Percentiles rank a stretch among this genome's conserved stretches.
Evolutionary conservation across 1,284 basidiomycete genomes (phyloP).

Genomic region (Ustilago tritici): DNA sequence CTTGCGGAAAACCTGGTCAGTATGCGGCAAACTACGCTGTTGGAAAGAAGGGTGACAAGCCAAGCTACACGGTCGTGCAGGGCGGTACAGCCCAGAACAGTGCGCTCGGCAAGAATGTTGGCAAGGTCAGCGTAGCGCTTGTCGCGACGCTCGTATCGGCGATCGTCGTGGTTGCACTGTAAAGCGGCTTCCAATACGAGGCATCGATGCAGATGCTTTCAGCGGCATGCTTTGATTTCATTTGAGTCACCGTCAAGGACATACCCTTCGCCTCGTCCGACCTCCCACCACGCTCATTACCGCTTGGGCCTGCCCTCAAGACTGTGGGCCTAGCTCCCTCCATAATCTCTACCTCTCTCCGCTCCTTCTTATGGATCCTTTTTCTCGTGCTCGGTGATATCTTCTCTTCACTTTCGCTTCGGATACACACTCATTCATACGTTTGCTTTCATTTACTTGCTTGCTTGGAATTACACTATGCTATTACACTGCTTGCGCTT

Average conservation of each 20-base stretch:
- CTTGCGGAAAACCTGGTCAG: constrained; percentile 61
- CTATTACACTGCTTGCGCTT: not conserved
- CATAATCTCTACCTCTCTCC: not conserved
- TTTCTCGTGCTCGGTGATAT: not conserved
- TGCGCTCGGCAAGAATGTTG: constrained; percentile 15
- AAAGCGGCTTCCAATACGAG: not conserved
- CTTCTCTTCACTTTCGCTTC: not conserved
- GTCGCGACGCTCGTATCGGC: constrained; percentile 20
- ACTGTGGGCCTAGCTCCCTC: constrained; percentile 2
- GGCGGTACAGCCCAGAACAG: constrained; percentile 50
- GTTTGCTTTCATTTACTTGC: not conserved
- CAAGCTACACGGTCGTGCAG: constrained; percentile 55
- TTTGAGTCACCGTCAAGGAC: not conserved
- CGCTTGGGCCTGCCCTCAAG: not conserved
- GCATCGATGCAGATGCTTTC: not conserved
- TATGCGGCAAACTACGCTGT: constrained; percentile 65
- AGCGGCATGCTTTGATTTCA: not conserved
- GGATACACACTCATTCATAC: constrained; percentile 4
- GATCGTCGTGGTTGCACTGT: constrained; percentile 15
- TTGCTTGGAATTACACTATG: constrained; percentile 3
- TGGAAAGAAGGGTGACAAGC: constrained; percentile 50
- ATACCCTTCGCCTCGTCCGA: constrained; percentile 3
- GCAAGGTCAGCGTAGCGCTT: constrained; percentile 11
- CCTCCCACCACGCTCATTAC: not conserved
- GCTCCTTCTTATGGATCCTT: not conserved